Conservation (phyloP, 345 rosid species). For the Hevea brasiliensis region DNA sequence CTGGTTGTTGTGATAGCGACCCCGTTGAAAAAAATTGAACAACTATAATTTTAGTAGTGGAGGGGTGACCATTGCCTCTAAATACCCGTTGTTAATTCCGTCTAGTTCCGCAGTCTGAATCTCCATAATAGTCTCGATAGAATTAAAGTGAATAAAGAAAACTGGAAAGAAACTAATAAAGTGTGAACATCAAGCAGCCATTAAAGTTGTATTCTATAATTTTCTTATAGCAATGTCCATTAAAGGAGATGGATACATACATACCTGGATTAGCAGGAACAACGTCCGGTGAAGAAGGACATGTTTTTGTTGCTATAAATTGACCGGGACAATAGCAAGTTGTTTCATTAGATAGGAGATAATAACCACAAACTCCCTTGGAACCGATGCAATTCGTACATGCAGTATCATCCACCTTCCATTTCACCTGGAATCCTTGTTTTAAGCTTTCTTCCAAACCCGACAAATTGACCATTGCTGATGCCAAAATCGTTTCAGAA, state of each 20-base stretch:
- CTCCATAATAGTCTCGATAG: neutral
- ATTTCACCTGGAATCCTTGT: constrained; percentile 21
- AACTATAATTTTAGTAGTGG: neutral
- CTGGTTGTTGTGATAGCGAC: neutral
- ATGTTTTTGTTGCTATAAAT: neutral
- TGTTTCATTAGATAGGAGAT: neutral
- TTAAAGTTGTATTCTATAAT: too few relatives aligned
- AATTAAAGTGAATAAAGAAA: too few relatives aligned
- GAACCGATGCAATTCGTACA: neutral
- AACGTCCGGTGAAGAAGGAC: neutral
- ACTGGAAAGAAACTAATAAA: too few relatives aligned
- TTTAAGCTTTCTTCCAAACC: neutral
- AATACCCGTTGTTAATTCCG: neutral
- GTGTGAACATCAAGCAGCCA: neutral
- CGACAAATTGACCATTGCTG: too few relatives aligned
- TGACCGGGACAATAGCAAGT: constrained; percentile 11
- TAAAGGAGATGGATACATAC: neutral
- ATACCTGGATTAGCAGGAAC: constrained; percentile 14
- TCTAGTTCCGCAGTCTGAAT: neutral
- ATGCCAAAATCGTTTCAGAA: neutral
- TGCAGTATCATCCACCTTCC: neutral
- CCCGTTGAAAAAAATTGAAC: neutral
- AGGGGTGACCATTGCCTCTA: neutral
- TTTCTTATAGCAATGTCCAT: constrained; percentile 10
- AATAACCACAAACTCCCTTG: constrained; percentile 20